Evolutionary conservation across 495 filamentous ascomycete genomes (phyloP).

Genomic region (Massariosphaeria phaeospora): DNA sequence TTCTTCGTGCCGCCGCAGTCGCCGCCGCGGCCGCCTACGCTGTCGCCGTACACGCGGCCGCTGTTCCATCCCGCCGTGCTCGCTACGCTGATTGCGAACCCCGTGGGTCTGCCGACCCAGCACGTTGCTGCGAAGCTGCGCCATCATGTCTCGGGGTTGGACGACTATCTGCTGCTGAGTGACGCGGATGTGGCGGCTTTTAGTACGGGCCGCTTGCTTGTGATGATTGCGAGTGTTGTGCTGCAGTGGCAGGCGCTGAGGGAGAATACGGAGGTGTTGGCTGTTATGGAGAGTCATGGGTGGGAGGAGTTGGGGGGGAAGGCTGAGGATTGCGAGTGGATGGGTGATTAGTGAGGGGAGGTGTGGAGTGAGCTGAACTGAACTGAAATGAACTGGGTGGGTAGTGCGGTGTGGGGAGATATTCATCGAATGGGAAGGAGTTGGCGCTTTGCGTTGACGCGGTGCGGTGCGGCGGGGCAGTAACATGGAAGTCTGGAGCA

Average conservation of each 20-base stretch:
- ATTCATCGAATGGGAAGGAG: too few relatives aligned
- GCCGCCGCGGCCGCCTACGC: background rate
- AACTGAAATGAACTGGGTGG: too few relatives aligned
- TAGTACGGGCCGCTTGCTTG: background rate
- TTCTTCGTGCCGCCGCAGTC: background rate
- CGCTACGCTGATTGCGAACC: background rate
- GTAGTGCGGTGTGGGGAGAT: too few relatives aligned
- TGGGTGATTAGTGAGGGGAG: too few relatives aligned
- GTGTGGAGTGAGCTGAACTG: too few relatives aligned
- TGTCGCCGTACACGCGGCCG: too few relatives aligned
- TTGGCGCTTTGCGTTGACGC: too few relatives aligned
- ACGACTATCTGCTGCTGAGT: background rate
- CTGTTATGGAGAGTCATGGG: background rate
- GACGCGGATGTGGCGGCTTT: background rate
- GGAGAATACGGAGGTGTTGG: background rate
- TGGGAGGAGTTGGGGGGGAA: conserved; percentile 1
- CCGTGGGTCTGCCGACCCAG: background rate
- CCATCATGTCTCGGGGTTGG: conserved; percentile 12
- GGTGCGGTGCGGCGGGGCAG: too few relatives aligned
- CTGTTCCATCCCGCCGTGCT: conserved; percentile 3
- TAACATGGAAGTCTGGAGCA: too few relatives aligned
- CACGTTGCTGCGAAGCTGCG: background rate
- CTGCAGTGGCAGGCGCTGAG: conserved; percentile 1
- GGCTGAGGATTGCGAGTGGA: background rate
- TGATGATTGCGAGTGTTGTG: background rate